A percentile compares a stretch with the other conserved stretches of the same genome.
These are phyloP conservation scores for Xanthoparmelia taractica DNA, from an alignment of 495 filamentous ascomycete species.

Conservation along the genomic window DNA sequence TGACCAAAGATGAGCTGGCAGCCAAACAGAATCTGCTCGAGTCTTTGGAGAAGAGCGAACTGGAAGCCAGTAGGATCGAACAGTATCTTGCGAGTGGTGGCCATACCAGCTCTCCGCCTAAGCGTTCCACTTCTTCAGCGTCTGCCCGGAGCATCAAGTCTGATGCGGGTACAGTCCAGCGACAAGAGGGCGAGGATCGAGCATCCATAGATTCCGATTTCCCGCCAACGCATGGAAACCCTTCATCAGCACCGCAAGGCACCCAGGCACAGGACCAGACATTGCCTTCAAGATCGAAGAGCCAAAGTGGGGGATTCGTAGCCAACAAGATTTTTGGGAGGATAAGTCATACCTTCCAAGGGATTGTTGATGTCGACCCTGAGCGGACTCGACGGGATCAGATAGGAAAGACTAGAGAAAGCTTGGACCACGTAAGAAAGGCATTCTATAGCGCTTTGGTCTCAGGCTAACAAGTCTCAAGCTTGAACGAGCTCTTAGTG, in stretches of 20 bases:
- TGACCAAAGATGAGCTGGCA: slow-evolving; percentile 82
- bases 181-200: slow-evolving; percentile 53
- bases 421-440: slow-evolving; percentile 47
- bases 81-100: slow-evolving; percentile 73
- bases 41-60: slow-evolving; percentile 78
- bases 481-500: slow-evolving; percentile 81
- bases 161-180: slow-evolving; percentile 32
- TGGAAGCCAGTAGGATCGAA: slow-evolving; percentile 85
- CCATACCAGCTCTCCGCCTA: slow-evolving; percentile 46
- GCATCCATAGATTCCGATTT: slow-evolving; percentile 91
- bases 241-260: slow-evolving; percentile 51
- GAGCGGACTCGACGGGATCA: slow-evolving; percentile 86
- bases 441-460: slow-evolving; percentile 12
- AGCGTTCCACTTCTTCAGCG: slow-evolving; percentile 57
- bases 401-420: slow-evolving; percentile 88
- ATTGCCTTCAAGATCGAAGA: slow-evolving; percentile 44
- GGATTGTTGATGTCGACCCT: slow-evolving; percentile 91
- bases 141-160: slow-evolving; percentile 41
- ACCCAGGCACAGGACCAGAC: slow-evolving; percentile 31
- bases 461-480: slow-evolving; percentile 33
- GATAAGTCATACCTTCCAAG: slow-evolving; percentile 88
- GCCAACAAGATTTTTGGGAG: slow-evolving; percentile 91
- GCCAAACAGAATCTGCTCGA: slow-evolving; percentile 76
- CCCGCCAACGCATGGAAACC: slow-evolving; percentile 76
- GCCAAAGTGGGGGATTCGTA: slow-evolving; percentile 68